A percentile compares a stretch with the other conserved stretches of the same genome.
Evolutionary conservation across 2,329 filamentous ascomycete species (phyloP).

Genomic region (Aspergillus brasiliensis): DNA sequence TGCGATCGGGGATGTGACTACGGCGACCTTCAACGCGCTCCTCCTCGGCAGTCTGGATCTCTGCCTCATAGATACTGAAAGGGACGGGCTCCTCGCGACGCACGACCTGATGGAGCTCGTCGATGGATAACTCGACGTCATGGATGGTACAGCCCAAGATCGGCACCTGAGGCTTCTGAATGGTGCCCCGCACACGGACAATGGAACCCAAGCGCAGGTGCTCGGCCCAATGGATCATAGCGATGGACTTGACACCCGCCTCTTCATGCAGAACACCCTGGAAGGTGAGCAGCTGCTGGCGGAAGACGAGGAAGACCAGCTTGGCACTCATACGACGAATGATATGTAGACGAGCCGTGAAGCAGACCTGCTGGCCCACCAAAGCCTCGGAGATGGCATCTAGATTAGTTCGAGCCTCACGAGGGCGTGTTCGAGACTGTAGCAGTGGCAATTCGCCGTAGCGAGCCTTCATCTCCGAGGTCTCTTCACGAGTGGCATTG

Average conservation of each 20-base stretch:
- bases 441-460: conserved; percentile 63
- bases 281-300: conserved; percentile 79
- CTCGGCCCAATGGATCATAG: conserved; percentile 86
- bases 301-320: conserved; percentile 81
- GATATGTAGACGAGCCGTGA: conserved; percentile 75
- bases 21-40: conserved; percentile 58
- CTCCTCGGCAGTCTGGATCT: conserved; percentile 60
- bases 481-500: conserved; percentile 56
- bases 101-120: conserved; percentile 64
- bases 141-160: conserved; percentile 76
- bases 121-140: conserved; percentile 73
- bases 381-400: conserved; percentile 55
- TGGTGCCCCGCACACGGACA: conserved; percentile 71
- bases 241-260: conserved; percentile 64
- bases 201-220: conserved; percentile 77
- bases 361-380: conserved; percentile 63
- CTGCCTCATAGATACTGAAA: conserved; percentile 71
- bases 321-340: conserved; percentile 79
- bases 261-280: conserved; percentile 75
- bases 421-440: conserved; percentile 56
- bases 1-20: conserved; percentile 68
- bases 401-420: conserved; percentile 53
- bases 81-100: conserved; percentile 64
- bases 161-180: conserved; percentile 73
- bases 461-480: conserved; percentile 59